Conservation (phyloP, 1,284 basidiomycete genomes). For the Apiotrichum gracile region DNA sequence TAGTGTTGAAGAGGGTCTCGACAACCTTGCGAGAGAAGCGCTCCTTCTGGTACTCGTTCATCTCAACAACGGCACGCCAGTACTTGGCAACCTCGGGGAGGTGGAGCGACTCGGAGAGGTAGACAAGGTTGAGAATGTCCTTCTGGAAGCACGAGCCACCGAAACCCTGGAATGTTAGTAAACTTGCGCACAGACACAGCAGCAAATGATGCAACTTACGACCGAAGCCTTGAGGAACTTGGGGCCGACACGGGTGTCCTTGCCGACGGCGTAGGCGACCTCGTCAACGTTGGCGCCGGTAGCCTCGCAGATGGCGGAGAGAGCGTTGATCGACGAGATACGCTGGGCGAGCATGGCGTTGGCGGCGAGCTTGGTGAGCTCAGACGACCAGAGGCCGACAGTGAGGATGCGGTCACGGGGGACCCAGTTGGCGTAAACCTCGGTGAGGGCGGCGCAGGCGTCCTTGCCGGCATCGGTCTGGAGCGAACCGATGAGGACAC, state of each 20-base stretch:
- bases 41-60: constrained; percentile 94
- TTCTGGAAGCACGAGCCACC: constrained; percentile 99
- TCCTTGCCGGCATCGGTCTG: constrained; percentile 75
- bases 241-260: constrained; percentile 85
- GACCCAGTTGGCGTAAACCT: constrained; percentile 94
- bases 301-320: constrained; percentile 98
- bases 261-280: constrained; percentile 89
- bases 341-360: constrained; percentile 98
- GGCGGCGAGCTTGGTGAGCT: constrained; percentile 96
- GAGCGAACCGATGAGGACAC: constrained; percentile 94
- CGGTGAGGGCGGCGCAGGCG: constrained; percentile 69
- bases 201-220: neutral
- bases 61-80: constrained; percentile 89
- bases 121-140: constrained; percentile 97
- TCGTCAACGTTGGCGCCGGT: constrained; percentile 99
- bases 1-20: constrained; percentile 93
- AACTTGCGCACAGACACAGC: neutral
- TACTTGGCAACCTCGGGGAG: constrained; percentile 96
- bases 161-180: constrained; percentile 56
- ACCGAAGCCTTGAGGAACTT: constrained; percentile 81
- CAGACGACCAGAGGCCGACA: constrained; percentile 97
- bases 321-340: constrained; percentile 95
- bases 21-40: constrained; percentile 85
- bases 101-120: constrained; percentile 88
- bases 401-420: constrained; percentile 76